Percentiles rank a stretch among this genome's conserved stretches.
phyloP scores from a whole-genome alignment of 1,139 yeast genomes.

The Protomyces lactucae-debilis region DNA sequence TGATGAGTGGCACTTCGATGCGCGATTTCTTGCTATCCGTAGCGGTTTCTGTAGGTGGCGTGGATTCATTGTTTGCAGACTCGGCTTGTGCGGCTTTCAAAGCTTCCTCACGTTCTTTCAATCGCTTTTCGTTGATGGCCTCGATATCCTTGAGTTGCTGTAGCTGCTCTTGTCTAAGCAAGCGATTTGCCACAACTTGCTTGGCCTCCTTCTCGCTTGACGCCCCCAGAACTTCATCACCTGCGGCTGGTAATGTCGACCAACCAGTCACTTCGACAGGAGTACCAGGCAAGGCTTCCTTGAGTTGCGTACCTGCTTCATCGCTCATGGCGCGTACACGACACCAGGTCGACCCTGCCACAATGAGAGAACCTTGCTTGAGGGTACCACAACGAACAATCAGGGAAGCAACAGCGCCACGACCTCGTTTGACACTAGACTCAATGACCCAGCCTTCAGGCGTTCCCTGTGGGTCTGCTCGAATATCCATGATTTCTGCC shows the following conservation, averaged over 20 bases:
- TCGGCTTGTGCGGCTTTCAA: slow-evolving; percentile 55
- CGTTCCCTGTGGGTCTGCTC: slow-evolving; percentile 50
- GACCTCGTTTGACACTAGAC: slow-evolving; percentile 72
- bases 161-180: slow-evolving; percentile 52
- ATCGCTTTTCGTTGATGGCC: slow-evolving; percentile 54
- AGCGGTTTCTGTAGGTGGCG: slow-evolving; percentile 34
- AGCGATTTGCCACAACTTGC: slow-evolving; percentile 62
- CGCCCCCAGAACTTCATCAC: slow-evolving; percentile 78
- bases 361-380: slow-evolving; percentile 62
- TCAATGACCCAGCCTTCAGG: slow-evolving; percentile 89
- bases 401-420: slow-evolving; percentile 70
- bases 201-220: slow-evolving; percentile 69
- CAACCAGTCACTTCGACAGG: slow-evolving; percentile 94
- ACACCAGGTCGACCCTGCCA: slow-evolving; percentile 83
- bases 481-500: slow-evolving; percentile 75
- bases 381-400: slow-evolving; percentile 75
- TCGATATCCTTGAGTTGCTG: slow-evolving; percentile 65
- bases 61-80: slow-evolving; percentile 4
- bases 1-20: slow-evolving; percentile 52
- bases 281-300: slow-evolving; percentile 75
- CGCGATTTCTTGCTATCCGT: slow-evolving; percentile 35
- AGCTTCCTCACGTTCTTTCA: slow-evolving; percentile 49
- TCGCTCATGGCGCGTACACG: slow-evolving; percentile 78
- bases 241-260: slow-evolving; percentile 90
- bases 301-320: slow-evolving; percentile 61